Evolutionary conservation across 768 basidiomycete species (phyloP).

Genomic region (Tubosaeta sp.): DNA sequence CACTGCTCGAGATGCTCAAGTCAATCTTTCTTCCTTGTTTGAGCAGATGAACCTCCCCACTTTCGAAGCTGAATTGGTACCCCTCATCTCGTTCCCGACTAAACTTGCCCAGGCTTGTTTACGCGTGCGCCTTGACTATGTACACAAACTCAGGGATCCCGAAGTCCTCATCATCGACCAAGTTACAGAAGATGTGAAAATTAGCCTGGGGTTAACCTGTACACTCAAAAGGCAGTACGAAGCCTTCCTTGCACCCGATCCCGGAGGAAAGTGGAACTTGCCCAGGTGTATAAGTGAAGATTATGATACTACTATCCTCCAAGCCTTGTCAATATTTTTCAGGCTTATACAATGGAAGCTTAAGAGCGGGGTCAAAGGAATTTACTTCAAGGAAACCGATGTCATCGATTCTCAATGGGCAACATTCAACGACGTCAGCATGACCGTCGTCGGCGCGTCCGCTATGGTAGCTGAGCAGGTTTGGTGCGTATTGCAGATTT

Average conservation of each 20-base stretch:
- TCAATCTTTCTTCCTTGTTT: conserved; percentile 72
- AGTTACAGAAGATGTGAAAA: conserved; percentile 87
- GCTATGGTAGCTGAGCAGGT: conserved; percentile 91
- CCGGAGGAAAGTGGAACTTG: conserved; percentile 81
- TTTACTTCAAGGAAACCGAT: conserved; percentile 97
- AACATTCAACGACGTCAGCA: conserved; percentile 88
- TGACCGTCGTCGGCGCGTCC: conserved; percentile 84
- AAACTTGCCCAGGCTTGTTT: conserved; percentile 90
- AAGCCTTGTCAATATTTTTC: conserved; percentile 88
- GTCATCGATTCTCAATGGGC: conserved; percentile 97
- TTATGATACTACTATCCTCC: conserved; percentile 86
- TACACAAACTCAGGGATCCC: conserved; percentile 82
- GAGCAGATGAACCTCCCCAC: conserved; percentile 87
- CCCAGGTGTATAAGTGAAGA: conserved; percentile 86
- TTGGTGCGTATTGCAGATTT: conserved; percentile 53
- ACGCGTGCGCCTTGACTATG: conserved; percentile 84
- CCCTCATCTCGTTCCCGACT: conserved; percentile 94
- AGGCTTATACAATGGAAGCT: conserved; percentile 93
- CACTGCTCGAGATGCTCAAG: conserved; percentile 81
- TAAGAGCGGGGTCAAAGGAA: conserved; percentile 85
- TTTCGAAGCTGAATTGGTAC: conserved; percentile 84
- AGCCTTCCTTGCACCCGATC: conserved; percentile 84
- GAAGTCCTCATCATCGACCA: conserved; percentile 90
- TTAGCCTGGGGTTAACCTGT: conserved; percentile 87
- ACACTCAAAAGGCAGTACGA: conserved; percentile 94